A percentile compares a stretch with the other conserved stretches of the same genome.
Conservation (phyloP, 352 stramenopile genomes). For the Phytophthora multivora region DNA sequence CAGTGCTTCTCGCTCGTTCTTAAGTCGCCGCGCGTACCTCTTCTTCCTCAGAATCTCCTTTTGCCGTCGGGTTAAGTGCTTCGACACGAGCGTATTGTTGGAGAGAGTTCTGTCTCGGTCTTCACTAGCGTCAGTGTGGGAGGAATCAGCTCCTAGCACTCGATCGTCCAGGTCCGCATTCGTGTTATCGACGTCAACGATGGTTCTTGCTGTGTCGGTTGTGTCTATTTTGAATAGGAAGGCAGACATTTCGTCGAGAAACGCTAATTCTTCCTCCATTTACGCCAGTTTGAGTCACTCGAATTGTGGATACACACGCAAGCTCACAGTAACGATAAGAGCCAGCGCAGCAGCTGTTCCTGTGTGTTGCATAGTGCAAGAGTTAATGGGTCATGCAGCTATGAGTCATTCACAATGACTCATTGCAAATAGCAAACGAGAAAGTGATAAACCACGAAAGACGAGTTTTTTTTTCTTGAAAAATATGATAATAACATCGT, state of each 20-base stretch:
- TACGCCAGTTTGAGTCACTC: neutral
- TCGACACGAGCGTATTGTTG: neutral
- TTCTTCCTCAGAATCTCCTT: slow-evolving; percentile 8
- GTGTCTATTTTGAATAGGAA: slow-evolving; percentile 6
- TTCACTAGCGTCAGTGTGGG: neutral
- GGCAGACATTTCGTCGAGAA: slow-evolving; percentile 1
- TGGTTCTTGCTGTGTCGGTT: neutral
- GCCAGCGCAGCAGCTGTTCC: neutral
- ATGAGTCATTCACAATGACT: no score
- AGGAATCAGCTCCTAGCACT: neutral
- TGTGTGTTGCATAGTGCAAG: neutral
- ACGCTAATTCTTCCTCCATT: neutral
- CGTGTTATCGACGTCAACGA: neutral
- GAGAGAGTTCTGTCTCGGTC: neutral
- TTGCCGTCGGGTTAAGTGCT: neutral
- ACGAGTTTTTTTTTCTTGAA: no score
- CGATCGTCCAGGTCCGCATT: neutral
- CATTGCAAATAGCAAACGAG: no score
- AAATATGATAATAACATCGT: no score
- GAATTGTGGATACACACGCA: neutral
- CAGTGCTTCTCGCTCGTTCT: slow-evolving; percentile 1
- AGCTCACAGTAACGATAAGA: neutral
- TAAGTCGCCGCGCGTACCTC: slow-evolving; percentile 1
- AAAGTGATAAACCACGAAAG: no score
- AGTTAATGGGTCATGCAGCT: no score